phyloP scores from a whole-genome alignment of 2,329 filamentous ascomycete genomes.

The Byssothecium circinans region DNA sequence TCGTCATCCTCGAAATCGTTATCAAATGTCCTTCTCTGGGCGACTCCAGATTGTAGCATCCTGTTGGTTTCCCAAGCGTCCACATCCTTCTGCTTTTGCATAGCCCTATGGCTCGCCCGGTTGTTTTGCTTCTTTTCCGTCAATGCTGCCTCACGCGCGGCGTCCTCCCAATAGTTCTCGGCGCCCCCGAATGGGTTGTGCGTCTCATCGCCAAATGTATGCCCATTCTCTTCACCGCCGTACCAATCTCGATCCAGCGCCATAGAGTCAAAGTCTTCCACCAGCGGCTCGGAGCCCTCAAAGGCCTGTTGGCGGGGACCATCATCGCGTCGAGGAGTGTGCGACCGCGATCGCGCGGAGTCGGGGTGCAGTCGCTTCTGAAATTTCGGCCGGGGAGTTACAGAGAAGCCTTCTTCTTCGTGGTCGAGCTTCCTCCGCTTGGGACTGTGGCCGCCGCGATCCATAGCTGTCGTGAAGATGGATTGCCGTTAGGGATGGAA shows the following conservation, averaged over 20 bases:
- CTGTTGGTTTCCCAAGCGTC: slow-evolving; percentile 99
- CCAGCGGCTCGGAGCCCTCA: slow-evolving; percentile 63
- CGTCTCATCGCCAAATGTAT: slow-evolving; percentile 86
- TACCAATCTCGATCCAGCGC: slow-evolving; percentile 93
- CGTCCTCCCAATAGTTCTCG: slow-evolving; percentile 72
- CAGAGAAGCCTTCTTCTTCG: slow-evolving; percentile 57
- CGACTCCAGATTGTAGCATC: slow-evolving; percentile 95
- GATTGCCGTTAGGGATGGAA: too few relatives aligned
- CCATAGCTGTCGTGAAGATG: too few relatives aligned
- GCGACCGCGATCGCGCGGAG: slow-evolving; percentile 36
- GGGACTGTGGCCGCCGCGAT: slow-evolving; percentile 51
- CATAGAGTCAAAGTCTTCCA: slow-evolving; percentile 68
- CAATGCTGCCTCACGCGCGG: slow-evolving; percentile 71
- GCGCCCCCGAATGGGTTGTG: slow-evolving; percentile 87
- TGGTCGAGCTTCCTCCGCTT: slow-evolving; percentile 68
- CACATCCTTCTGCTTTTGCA: slow-evolving; percentile 89
- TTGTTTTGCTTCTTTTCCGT: slow-evolving; percentile 78
- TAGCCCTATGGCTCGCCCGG: slow-evolving; percentile 70
- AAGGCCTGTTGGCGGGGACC: slow-evolving; percentile 59
- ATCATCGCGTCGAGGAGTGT: slow-evolving; percentile 39
- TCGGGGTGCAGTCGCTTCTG: slow-evolving; percentile 37
- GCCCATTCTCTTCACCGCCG: slow-evolving; percentile 78
- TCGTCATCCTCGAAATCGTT: slow-evolving; percentile 88
- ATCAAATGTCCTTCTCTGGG: slow-evolving; percentile 80
- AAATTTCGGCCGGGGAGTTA: slow-evolving; percentile 53